Percentiles rank a stretch among this genome's conserved stretches.
Evolutionary conservation across 805 yeast species (phyloP).

Genomic region (Candida silvatica): DNA sequence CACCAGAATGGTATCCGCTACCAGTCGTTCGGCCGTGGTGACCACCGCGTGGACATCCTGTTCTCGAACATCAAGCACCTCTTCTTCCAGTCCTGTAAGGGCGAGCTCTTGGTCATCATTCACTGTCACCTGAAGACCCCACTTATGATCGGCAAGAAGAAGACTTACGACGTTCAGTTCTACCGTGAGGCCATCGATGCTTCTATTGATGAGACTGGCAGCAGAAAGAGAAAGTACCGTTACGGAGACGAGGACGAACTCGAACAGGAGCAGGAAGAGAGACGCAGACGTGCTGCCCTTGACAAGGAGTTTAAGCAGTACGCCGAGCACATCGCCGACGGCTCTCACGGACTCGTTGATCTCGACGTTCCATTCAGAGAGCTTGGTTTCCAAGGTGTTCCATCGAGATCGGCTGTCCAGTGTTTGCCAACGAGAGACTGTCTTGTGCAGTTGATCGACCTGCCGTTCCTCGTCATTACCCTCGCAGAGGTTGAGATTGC

Average conservation of each 20-base stretch:
- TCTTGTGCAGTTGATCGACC: conserved; percentile 85
- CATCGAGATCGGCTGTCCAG: conserved; percentile 85
- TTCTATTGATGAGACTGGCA: conserved; percentile 95
- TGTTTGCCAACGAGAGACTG: conserved; percentile 98
- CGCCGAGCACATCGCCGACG: conserved; percentile 86
- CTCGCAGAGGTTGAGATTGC: conserved; percentile 90
- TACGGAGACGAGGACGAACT: conserved; percentile 98
- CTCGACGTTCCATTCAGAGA: conserved; percentile 94
- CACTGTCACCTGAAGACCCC: conserved; percentile 92
- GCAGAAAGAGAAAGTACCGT: conserved; percentile 73
- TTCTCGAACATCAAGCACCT: conserved; percentile 88
- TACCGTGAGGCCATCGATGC: conserved; percentile 95
- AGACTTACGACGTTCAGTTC: conserved; percentile 91
- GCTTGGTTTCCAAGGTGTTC: conserved; percentile 96
- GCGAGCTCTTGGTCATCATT: conserved; percentile 84
- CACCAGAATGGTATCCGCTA: conserved; percentile 96
- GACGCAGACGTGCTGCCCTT: conserved; percentile 80
- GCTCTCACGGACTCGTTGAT: conserved; percentile 74
- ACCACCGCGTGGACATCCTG: conserved; percentile 79
- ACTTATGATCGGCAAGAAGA: conserved; percentile 90
- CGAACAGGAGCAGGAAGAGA: conserved; percentile 97
- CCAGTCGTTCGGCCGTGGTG: conserved; percentile 77
- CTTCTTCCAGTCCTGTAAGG: conserved; percentile 93
- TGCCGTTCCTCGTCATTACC: conserved; percentile 89
- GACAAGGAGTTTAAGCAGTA: conserved; percentile 88